Percentiles rank a stretch among this genome's conserved stretches.
phyloP scores from a whole-genome alignment of 2,329 filamentous ascomycete species.

The Clarireedia sp. region DNA sequence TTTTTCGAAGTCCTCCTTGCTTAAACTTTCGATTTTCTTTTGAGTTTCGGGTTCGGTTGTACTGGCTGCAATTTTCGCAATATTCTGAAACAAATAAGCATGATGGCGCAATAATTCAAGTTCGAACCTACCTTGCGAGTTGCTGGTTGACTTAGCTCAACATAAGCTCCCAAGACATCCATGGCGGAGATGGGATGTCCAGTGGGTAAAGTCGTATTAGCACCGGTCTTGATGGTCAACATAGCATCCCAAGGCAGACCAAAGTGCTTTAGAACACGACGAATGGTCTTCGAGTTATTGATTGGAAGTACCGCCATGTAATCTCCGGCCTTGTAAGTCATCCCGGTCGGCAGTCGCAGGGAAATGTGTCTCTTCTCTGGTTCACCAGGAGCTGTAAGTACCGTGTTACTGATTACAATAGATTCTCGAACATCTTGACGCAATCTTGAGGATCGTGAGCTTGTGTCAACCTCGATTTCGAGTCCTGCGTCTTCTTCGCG shows the following conservation, averaged over 20 bases:
- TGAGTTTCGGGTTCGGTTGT: conserved; percentile 37
- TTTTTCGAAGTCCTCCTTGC: conserved; percentile 27
- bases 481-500: neutral
- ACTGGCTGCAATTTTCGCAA: conserved; percentile 41
- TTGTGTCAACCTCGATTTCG: conserved; percentile 12
- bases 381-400: conserved; percentile 38
- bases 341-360: conserved; percentile 12
- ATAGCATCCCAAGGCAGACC: conserved; percentile 37
- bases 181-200: conserved; percentile 42
- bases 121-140: conserved; percentile 35
- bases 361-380: conserved; percentile 54
- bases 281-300: conserved; percentile 12
- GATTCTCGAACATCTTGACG: conserved; percentile 58
- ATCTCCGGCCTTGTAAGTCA: conserved; percentile 17
- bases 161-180: conserved; percentile 47
- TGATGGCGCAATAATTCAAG: conserved; percentile 9
- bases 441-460: conserved; percentile 31
- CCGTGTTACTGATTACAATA: conserved; percentile 44
- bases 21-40: conserved; percentile 33
- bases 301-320: conserved; percentile 17
- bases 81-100: conserved; percentile 26
- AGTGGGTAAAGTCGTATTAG: conserved; percentile 35
- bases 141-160: conserved; percentile 52
- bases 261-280: conserved; percentile 23
- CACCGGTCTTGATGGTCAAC: conserved; percentile 38